phyloP scores from a whole-genome alignment of 495 filamentous ascomycete genomes.

The Hypoxylon crocopeplum region DNA sequence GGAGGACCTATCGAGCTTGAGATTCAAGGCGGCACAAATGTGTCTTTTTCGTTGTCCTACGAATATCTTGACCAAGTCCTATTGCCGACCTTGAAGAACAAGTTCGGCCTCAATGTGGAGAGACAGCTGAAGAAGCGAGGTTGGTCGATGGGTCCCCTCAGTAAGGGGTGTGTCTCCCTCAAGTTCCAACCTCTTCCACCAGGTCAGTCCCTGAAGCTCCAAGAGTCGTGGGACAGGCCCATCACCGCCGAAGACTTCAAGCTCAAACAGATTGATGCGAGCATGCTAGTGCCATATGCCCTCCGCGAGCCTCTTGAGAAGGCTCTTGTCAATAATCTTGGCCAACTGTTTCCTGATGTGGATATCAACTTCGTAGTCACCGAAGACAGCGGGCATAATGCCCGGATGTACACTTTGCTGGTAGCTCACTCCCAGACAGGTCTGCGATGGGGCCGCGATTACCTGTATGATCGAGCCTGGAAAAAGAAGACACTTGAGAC shows the following conservation, averaged over 20 bases:
- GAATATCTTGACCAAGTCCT: conserved; percentile 83
- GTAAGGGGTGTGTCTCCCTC: conserved; percentile 66
- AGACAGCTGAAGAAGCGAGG: conserved; percentile 64
- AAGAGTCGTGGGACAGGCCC: conserved; percentile 44
- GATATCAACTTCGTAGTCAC: conserved; percentile 55
- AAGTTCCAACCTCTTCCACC: conserved; percentile 59
- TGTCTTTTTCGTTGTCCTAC: conserved; percentile 71
- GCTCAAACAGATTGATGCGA: conserved; percentile 66
- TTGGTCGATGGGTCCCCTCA: conserved; percentile 68
- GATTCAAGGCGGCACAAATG: conserved; percentile 81
- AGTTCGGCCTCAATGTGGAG: conserved; percentile 66
- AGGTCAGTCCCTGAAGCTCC: conserved; percentile 53
- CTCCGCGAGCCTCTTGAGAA: conserved; percentile 52
- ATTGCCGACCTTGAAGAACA: conserved; percentile 67
- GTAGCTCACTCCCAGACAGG: conserved; percentile 71
- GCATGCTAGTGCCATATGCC: conserved; percentile 57
- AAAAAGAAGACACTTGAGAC: conserved; percentile 52
- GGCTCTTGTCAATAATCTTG: conserved; percentile 45
- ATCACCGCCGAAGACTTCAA: conserved; percentile 36
- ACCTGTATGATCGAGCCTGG: conserved; percentile 56
- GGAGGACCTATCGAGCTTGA: conserved; percentile 58
- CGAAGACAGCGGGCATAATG: conserved; percentile 66
- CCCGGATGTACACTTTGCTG: conserved; percentile 73
- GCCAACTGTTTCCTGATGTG: conserved; percentile 49
- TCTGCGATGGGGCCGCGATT: conserved; percentile 71